Base-by-base conservation (phyloP, 2,329 filamentous ascomycete species). In the Periconia sp. region DNA sequence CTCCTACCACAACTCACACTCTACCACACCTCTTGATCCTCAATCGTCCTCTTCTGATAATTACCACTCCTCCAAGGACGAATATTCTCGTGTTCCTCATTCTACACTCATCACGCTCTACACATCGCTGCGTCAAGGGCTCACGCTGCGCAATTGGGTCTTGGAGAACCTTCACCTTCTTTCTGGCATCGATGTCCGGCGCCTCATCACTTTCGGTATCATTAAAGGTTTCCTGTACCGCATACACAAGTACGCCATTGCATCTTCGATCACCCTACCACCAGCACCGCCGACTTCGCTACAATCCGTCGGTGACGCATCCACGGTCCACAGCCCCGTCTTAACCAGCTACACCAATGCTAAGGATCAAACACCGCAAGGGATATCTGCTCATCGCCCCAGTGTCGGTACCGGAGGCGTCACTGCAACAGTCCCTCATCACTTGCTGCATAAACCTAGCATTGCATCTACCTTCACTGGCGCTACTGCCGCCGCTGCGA, bases 141-240 rank as follows among this genome's bases (percentile, higher is more conserved):
- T 91, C 48, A 90, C 86, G n/a, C 82, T 97, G 13, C 89, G 89
- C 68, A 90, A 93, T 70, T 97, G 92, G 91, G 86, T 94, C 61
- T 82, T 89, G 54, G 80, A 87, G 31, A 89, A 96, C 72, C 82
- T 86, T 60, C 84, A 88, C 41, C 77, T 89, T 40, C 81, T 97
- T 9, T 79, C 82, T 13, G 87, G 88, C 66, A 86, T 99, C 53
- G 94, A 99, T 71, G 85, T 97, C 51, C 85, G 94, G 13, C 87
- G 94, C 27, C 87, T 99, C 58, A 91, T 97, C 58, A 95, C 96
- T 54, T 99, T 97, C 67, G 94, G 93, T 53, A 84, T 97, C 54
- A 96, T 97, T 72, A 97, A 97, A 76, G 92, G 93, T 15, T 90
- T 95, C 62, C 77, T 99, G 20, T 97, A 97, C 74, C 85, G 94